Conservation (phyloP, 2,329 filamentous ascomycete species). For the Hymenoscyphus repandus region DNA sequence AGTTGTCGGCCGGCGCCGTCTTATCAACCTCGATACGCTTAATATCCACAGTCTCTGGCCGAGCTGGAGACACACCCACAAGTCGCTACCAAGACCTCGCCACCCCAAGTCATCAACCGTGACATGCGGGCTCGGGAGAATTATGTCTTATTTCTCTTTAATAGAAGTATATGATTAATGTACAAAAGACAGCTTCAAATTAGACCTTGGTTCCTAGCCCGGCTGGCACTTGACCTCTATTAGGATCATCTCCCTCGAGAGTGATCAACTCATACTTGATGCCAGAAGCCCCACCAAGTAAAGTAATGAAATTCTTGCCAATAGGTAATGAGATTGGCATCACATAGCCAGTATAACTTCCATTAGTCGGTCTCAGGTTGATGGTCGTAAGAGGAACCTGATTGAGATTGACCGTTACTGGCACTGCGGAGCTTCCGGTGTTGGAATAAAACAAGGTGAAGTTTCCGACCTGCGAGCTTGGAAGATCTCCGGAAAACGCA, state of each 20-base stretch:
- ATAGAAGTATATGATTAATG: no score
- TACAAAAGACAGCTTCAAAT: no score
- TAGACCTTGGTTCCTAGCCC: not conserved
- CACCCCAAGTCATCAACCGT: no score
- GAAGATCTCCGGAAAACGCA: constrained; percentile 8
- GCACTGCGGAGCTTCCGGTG: not conserved
- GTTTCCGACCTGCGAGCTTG: not conserved
- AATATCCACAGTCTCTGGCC: not conserved
- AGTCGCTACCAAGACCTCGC: no score
- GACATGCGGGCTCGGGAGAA: no score
- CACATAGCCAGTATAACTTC: not conserved
- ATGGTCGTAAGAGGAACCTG: constrained; percentile 5
- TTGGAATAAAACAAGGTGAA: constrained; percentile 8
- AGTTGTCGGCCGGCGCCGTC: not conserved
- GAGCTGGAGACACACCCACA: not conserved
- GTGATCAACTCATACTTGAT: not conserved
- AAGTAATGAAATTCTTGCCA: constrained; percentile 11
- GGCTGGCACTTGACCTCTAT: not conserved
- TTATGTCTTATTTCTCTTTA: no score
- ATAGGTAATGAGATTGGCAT: constrained; percentile 3
- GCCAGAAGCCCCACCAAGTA: constrained; percentile 4
- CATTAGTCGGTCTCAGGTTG: constrained; percentile 2
- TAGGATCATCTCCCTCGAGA: not conserved
- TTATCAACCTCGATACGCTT: constrained; percentile 1
- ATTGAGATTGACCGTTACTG: constrained; percentile 5